Conservation (phyloP, 2,329 filamentous ascomycete genomes). For the Verticillium dahliae region DNA sequence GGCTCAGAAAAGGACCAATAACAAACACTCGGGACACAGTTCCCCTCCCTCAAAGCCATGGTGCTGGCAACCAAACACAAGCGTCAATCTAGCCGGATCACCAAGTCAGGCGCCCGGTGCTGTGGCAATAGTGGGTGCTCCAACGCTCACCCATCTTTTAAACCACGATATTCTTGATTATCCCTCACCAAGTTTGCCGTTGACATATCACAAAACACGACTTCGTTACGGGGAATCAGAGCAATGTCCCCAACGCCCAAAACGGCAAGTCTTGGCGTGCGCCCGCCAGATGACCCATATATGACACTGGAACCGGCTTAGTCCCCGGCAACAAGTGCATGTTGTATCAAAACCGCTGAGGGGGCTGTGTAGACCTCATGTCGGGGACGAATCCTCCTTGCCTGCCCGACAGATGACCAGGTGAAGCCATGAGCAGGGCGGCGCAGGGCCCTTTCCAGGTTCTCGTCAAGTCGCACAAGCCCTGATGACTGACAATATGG, state of each 20-base stretch:
- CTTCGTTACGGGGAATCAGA: neutral
- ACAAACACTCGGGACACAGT: no score
- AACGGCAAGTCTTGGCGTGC: neutral
- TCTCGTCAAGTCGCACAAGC: neutral
- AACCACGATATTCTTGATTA: neutral
- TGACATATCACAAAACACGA: neutral
- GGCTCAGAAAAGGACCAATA: no score
- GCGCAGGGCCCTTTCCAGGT: no score
- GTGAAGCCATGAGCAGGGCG: neutral
- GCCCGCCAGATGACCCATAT: neutral
- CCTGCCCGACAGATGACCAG: neutral
- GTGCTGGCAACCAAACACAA: no score
- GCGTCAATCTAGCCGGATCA: neutral
- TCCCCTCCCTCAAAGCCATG: no score
- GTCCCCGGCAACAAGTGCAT: neutral
- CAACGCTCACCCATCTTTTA: neutral
- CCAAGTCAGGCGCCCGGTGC: neutral
- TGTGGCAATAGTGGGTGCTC: neutral
- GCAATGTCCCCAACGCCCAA: neutral
- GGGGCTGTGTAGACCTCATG: neutral
- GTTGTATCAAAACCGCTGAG: neutral
- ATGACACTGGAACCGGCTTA: neutral
- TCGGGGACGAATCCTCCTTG: neutral
- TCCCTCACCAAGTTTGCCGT: neutral
- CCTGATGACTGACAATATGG: neutral